These are phyloP conservation scores for Cutaneotrichosporon daszewskae DNA, from an alignment of 1,284 basidiomycete species.

Conservation along the genomic window DNA sequence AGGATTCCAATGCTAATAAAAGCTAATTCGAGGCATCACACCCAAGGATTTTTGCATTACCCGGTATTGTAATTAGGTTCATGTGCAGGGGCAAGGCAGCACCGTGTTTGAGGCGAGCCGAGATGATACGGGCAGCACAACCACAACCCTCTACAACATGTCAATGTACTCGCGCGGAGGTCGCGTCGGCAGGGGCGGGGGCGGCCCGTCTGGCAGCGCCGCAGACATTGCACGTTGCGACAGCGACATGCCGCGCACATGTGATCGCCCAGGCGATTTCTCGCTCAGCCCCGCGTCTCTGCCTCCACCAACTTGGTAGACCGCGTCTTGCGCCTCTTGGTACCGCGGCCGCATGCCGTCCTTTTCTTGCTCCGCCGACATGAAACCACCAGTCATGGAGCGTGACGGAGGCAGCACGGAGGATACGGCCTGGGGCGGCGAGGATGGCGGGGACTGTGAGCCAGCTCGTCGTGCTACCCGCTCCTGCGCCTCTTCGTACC, in stretches of 20 bases:
- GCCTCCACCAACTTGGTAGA: not conserved
- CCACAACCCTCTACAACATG: not conserved
- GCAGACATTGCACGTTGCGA: too few species aligned
- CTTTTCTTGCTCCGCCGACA: slow-evolving; percentile 20
- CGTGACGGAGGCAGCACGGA: not conserved
- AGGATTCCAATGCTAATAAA: too few species aligned
- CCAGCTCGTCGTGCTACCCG: too few species aligned
- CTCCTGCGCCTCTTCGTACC: slow-evolving; percentile 1
- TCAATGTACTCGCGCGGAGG: slow-evolving; percentile 42
- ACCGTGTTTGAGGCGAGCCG: too few species aligned
- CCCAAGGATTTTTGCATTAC: too few species aligned
- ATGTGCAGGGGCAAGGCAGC: too few species aligned
- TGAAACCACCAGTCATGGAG: too few species aligned
- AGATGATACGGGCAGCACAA: too few species aligned
- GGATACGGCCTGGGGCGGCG: not conserved
- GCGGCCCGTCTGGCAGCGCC: slow-evolving; percentile 21
- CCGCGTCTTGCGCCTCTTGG: slow-evolving; percentile 45
- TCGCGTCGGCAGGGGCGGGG: slow-evolving; percentile 38
- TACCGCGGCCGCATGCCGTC: slow-evolving; percentile 19
- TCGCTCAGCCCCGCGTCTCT: not conserved
- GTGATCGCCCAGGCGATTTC: not conserved
- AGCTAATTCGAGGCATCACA: too few species aligned
- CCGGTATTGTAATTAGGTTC: too few species aligned
- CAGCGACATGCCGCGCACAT: not conserved
- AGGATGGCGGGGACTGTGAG: too few species aligned